Conservation (phyloP, 352 stramenopile species). For the Hyaloperonospora brassicae region DNA sequence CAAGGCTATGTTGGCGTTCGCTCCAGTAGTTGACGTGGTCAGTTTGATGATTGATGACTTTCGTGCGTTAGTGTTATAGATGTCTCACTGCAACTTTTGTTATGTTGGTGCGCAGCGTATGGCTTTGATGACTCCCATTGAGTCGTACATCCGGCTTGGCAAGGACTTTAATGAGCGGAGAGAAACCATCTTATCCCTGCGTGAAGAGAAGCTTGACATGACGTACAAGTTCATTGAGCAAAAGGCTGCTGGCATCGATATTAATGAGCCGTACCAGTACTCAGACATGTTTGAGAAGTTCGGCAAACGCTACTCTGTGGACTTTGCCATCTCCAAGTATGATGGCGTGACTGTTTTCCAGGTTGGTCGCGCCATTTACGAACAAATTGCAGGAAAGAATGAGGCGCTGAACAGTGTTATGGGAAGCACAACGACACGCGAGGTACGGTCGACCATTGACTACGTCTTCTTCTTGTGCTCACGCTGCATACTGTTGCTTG, state of each 20-base stretch:
- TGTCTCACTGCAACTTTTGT: neutral
- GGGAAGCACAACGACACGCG: conserved; percentile 52
- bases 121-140: conserved; percentile 73
- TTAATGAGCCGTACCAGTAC: conserved; percentile 58
- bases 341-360: conserved; percentile 55
- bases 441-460: conserved; percentile 14
- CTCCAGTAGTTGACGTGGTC: conserved; percentile 67
- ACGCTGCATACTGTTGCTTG: conserved; percentile 1
- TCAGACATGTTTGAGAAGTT: conserved; percentile 78
- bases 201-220: conserved; percentile 73
- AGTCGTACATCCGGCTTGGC: conserved; percentile 62
- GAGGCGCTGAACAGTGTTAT: conserved; percentile 46
- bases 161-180: conserved; percentile 56
- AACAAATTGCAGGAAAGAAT: conserved; percentile 61
- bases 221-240: conserved; percentile 76
- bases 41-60: conserved; percentile 7
- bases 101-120: conserved; percentile 32
- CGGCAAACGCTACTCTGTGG: conserved; percentile 70
- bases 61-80: neutral
- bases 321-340: conserved; percentile 70
- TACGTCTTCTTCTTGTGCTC: neutral
- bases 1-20: conserved; percentile 67
- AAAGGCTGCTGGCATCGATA: conserved; percentile 47
- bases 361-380: conserved; percentile 59
- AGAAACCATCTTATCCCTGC: conserved; percentile 46